These are phyloP conservation scores for Jamesozyma lodderae DNA, from an alignment of 805 yeast genomes.

Conservation along the genomic window DNA sequence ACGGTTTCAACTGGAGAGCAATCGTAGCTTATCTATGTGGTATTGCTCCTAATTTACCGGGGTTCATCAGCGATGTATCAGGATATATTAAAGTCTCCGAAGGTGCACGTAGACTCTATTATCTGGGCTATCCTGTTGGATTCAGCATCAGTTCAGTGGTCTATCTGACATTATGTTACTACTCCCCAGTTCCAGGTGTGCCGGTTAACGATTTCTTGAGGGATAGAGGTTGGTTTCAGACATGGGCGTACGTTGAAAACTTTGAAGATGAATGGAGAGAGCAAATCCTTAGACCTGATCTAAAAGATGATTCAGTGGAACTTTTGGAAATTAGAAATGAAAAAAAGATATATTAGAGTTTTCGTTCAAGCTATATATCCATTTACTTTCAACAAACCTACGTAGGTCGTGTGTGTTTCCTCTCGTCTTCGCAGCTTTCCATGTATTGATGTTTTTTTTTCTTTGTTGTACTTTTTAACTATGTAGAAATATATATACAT, in stretches of 20 bases:
- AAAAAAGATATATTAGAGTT: not conserved
- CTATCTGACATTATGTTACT: conserved; percentile 43
- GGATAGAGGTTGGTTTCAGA: conserved; percentile 54
- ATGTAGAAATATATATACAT: too few relatives aligned
- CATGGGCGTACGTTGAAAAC: conserved; percentile 52
- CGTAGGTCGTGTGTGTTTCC: too few relatives aligned
- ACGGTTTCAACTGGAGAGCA: conserved; percentile 74
- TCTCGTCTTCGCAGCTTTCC: too few relatives aligned
- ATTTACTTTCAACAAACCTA: too few relatives aligned
- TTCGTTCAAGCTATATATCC: not conserved
- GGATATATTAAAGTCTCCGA: conserved; percentile 49
- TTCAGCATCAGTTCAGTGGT: conserved; percentile 48
- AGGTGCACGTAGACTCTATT: conserved; percentile 66
- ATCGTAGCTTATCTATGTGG: conserved; percentile 48
- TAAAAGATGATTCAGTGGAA: not conserved
- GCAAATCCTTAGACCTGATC: not conserved
- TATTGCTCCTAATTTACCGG: conserved; percentile 34
- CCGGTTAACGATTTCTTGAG: conserved; percentile 33
- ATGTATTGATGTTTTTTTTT: too few relatives aligned
- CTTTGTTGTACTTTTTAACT: too few relatives aligned
- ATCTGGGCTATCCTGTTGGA: conserved; percentile 69
- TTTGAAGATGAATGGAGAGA: conserved; percentile 37
- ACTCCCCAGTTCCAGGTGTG: conserved; percentile 45
- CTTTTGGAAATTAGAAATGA: not conserved
- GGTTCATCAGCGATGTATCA: conserved; percentile 44